These are phyloP conservation scores for Raphanus hybrid DNA, from an alignment of 441 rosid genomes.

Conservation along the genomic window DNA sequence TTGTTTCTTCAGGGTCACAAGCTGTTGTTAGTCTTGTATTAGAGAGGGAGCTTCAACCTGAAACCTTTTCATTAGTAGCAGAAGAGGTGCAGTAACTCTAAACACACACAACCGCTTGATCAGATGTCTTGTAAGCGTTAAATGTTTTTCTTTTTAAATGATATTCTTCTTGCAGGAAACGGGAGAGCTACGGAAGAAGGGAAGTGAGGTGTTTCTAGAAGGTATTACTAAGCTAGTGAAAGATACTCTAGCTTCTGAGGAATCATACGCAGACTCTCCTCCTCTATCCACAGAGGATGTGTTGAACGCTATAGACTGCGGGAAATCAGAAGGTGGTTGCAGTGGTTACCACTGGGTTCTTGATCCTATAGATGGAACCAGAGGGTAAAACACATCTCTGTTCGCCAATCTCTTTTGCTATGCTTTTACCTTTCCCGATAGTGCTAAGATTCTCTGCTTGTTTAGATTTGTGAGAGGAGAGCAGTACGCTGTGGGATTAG, in stretches of 20 bases:
- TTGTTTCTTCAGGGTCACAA: slow-evolving; percentile 72
- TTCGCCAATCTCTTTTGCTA: background rate
- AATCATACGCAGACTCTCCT: slow-evolving; percentile 47
- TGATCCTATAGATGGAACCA: slow-evolving; percentile 98
- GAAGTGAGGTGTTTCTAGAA: slow-evolving; percentile 57
- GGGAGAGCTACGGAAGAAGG: slow-evolving; percentile 67
- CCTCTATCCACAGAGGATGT: slow-evolving; percentile 72
- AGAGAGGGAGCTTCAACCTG: slow-evolving; percentile 73
- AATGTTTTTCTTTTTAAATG: background rate
- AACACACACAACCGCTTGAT: background rate
- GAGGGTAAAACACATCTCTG: slow-evolving; percentile 59
- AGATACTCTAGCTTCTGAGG: slow-evolving; percentile 70
- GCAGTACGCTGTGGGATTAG: slow-evolving; percentile 95
- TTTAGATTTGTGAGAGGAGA: slow-evolving; percentile 88
- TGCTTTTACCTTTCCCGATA: slow-evolving; percentile 7
- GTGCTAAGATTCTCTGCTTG: slow-evolving; percentile 2
- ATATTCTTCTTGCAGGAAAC: slow-evolving; percentile 62
- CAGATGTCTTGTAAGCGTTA: background rate
- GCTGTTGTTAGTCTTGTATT: slow-evolving; percentile 82
- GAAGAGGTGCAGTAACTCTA: slow-evolving; percentile 71
- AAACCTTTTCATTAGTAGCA: slow-evolving; percentile 78
- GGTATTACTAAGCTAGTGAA: slow-evolving; percentile 80
- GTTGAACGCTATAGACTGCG: slow-evolving; percentile 75
- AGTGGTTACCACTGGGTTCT: slow-evolving; percentile 94
- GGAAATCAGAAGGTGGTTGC: slow-evolving; percentile 91